Evolutionary conservation across 2,329 filamentous ascomycete species (phyloP), one percentile per base, ranked within the genome.

Genomic region (Zymoseptoria tritici): DNA sequence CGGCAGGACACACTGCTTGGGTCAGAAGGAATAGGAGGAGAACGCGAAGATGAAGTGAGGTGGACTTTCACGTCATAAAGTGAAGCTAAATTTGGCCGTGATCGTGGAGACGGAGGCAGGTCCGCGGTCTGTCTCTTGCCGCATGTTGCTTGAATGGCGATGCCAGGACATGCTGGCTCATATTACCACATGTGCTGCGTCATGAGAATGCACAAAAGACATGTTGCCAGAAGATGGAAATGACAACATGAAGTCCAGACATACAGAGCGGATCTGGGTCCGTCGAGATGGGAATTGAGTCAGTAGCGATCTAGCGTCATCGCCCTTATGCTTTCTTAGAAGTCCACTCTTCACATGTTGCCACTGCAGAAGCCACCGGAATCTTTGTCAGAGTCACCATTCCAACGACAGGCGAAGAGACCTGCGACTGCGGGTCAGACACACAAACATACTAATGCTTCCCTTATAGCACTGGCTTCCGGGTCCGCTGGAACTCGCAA

Each of bases 391-490:
- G 36, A 46, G 11, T 46, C 36, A 46, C 36, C 36, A 46, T n/a
- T 46, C 13, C 36, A 16, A 16, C 13, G 36, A 46, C 36, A 46
- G 36, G 36, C 36, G 36, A 46, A 16, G 36, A 46, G 36, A 46
- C 36, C 36, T 46, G 36, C 36, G 13, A 46, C 3, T 46, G 36
- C 36, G 36, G 36, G 36, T 46, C 36, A 46, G 36, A 16, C 5
- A 46, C 36, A 46, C 11, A 46, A 46, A 46, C 36, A 46, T 16
- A 46, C 36, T n/a, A 36, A 67, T 68, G 63, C 60, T 58, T 22
- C 60, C 62, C 55, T 65, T 60, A 67, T 68, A 68, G 62, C 63
- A 66, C 51, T 26, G 57, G 61, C 64, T 66, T 57, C 29, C 60
- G 60, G 63, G 63, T 64, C 59, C 61, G 55, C 60, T 60, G 57